Conservation (phyloP, 768 basidiomycete genomes). For the Cubamyces sp. region DNA sequence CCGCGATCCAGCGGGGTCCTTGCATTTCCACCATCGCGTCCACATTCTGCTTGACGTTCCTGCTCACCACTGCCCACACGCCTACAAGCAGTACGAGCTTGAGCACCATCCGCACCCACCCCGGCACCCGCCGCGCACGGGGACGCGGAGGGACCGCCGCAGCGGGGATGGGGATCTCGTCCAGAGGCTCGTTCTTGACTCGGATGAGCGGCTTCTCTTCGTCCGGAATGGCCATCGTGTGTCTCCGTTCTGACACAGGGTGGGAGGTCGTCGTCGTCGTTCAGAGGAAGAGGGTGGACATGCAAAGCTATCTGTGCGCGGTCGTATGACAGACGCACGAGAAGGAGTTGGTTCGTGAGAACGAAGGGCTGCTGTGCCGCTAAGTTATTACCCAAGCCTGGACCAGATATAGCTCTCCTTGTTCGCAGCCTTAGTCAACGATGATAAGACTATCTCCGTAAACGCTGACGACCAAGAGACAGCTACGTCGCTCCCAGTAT, state of each 20-base stretch:
- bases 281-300: constrained; percentile 11
- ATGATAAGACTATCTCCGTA: not conserved
- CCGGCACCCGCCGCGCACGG: constrained; percentile 5
- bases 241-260: no score
- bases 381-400: not conserved
- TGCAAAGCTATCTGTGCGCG: no score
- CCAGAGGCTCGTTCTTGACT: constrained; percentile 1
- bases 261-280: constrained; percentile 9
- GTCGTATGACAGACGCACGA: constrained; percentile 8
- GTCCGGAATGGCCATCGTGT: constrained; percentile 8
- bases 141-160: constrained; percentile 13
- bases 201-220: constrained; percentile 11
- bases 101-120: not conserved
- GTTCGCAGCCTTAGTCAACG: not conserved
- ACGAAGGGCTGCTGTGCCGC: not conserved
- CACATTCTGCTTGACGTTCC: not conserved
- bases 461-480: not conserved
- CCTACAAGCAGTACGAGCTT: constrained; percentile 10
- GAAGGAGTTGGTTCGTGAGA: constrained; percentile 21
- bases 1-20: constrained; percentile 23
- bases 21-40: constrained; percentile 17
- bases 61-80: not conserved
- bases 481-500: no score
- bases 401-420: constrained; percentile 3
- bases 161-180: constrained; percentile 22